Evolutionary conservation across 2,329 filamentous ascomycete species (phyloP).

Genomic region (Tolypocladium cylindrosporum): DNA sequence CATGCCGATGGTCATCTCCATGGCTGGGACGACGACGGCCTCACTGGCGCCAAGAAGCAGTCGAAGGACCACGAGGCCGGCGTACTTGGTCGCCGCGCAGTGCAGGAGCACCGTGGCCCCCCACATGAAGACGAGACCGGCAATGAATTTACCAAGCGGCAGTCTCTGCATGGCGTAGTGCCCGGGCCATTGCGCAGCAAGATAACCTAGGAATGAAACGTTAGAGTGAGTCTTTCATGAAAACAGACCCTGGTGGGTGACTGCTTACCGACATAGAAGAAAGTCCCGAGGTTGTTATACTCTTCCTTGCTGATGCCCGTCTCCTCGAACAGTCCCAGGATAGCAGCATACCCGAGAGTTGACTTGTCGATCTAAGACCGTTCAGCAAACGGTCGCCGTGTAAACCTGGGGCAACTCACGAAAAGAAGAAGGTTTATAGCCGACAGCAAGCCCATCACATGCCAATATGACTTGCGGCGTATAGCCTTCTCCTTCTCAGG

Average conservation of each 20-base stretch:
- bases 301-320: constrained; percentile 24
- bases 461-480: background rate
- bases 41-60: constrained; percentile 25
- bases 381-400: background rate
- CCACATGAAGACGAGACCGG: background rate
- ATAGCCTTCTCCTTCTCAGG: background rate
- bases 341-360: constrained; percentile 27
- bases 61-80: constrained; percentile 23
- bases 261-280: constrained; percentile 29
- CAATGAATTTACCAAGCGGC: background rate
- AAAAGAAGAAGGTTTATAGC: background rate
- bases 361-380: constrained; percentile 19
- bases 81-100: constrained; percentile 12
- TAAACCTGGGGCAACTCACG: background rate
- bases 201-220: background rate
- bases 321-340: constrained; percentile 30
- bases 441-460: background rate
- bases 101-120: background rate
- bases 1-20: constrained; percentile 30
- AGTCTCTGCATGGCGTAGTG: background rate
- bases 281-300: constrained; percentile 29
- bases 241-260: background rate
- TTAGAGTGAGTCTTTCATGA: background rate
- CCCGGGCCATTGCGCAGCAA: background rate
- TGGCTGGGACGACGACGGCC: constrained; percentile 25